Evolutionary conservation across 192 early-diverging fungal species (phyloP).

Genomic region (Podila verticillata): DNA sequence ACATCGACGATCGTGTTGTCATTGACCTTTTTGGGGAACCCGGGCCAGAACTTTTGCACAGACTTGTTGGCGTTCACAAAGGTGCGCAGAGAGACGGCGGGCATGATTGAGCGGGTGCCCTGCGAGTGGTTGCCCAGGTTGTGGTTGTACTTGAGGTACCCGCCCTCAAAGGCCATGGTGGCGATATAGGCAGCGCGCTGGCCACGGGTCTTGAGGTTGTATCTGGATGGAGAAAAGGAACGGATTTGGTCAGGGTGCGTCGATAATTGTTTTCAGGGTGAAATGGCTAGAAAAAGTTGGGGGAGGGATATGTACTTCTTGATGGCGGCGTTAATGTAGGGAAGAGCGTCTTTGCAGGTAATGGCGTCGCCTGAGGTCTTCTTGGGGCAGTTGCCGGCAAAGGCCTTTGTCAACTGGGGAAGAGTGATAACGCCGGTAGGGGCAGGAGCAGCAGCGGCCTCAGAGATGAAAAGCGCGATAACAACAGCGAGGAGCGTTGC

Average conservation of each 20-base stretch:
- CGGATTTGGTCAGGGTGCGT: no score
- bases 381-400: slow-evolving; percentile 46
- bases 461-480: slow-evolving; percentile 10
- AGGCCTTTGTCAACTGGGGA: slow-evolving; percentile 35
- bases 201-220: slow-evolving; percentile 34
- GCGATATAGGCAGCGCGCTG: slow-evolving; percentile 45
- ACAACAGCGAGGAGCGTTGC: not conserved
- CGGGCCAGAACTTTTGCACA: slow-evolving; percentile 46
- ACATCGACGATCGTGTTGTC: slow-evolving; percentile 35
- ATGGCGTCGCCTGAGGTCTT: slow-evolving; percentile 34
- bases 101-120: slow-evolving; percentile 49
- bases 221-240: slow-evolving; percentile 3
- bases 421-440: not conserved
- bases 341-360: slow-evolving; percentile 49
- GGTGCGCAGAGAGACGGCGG: slow-evolving; percentile 26
- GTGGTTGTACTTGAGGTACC: slow-evolving; percentile 44
- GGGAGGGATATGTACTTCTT: slow-evolving; percentile 29
- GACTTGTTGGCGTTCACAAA: slow-evolving; percentile 45
- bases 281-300: not conserved
- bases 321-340: slow-evolving; percentile 49
- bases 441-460: slow-evolving; percentile 2
- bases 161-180: slow-evolving; percentile 48
- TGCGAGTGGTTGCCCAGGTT: slow-evolving; percentile 28
- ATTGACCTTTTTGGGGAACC: slow-evolving; percentile 26
- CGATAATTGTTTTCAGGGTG: no score